Evolutionary conservation across 306 rosid genomes (phyloP).

Genomic region (Vigna radiata): DNA sequence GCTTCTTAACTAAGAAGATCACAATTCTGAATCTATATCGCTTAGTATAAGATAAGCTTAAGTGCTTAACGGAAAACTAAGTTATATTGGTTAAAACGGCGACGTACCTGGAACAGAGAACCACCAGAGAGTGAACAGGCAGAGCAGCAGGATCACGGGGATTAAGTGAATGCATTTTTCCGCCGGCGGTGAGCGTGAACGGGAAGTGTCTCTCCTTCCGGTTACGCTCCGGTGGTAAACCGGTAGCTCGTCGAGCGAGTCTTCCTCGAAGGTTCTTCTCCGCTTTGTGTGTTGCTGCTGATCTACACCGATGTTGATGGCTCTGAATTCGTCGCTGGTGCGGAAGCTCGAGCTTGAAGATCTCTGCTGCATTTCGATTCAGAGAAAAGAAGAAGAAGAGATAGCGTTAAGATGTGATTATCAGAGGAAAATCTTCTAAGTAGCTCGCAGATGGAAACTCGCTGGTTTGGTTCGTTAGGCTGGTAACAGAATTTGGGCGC

Average conservation of each 20-base stretch:
- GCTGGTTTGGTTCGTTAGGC: constrained; percentile 38
- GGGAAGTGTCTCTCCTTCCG: constrained; percentile 45
- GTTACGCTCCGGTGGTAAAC: constrained; percentile 35
- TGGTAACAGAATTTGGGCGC: constrained; percentile 49
- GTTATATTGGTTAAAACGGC: background rate
- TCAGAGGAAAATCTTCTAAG: constrained; percentile 4
- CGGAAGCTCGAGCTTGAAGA: constrained; percentile 46
- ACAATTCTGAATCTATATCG: background rate
- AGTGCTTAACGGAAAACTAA: background rate
- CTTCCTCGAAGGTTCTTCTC: constrained; percentile 46
- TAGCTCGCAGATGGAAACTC: background rate
- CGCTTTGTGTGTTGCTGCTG: constrained; percentile 47
- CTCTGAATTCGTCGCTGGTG: constrained; percentile 39
- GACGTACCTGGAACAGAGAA: constrained; percentile 62
- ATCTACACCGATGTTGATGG: constrained; percentile 33
- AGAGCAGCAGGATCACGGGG: constrained; percentile 53
- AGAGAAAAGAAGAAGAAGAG: constrained; percentile 5
- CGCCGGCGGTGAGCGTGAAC: constrained; percentile 17
- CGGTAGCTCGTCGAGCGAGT: constrained; percentile 44
- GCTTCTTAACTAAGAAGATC: background rate
- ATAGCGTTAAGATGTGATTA: background rate
- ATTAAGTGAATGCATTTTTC: constrained; percentile 56
- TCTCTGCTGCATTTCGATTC: constrained; percentile 56
- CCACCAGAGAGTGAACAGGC: constrained; percentile 70
- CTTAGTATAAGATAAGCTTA: background rate